These are phyloP conservation scores for Articulospora tetracladia DNA, from an alignment of 495 filamentous ascomycete genomes.

Conservation along the genomic window DNA sequence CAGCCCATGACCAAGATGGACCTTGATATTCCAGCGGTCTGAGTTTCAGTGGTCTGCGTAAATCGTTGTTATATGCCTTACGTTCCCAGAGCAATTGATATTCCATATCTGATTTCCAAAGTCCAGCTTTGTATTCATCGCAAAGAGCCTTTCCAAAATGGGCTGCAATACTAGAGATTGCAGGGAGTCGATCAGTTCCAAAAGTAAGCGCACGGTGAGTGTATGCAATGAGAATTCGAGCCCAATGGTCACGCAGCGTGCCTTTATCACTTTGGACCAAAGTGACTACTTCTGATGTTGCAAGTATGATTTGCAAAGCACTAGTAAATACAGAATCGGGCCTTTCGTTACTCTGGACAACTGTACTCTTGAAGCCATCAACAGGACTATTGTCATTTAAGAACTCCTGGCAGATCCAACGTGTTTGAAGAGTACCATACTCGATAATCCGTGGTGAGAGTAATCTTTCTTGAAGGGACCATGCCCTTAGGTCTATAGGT, in stretches of 20 bases:
- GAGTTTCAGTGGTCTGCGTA: background rate
- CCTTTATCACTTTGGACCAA: background rate
- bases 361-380: background rate
- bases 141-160: background rate
- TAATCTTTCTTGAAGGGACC: background rate
- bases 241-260: background rate
- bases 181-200: conserved; percentile 14
- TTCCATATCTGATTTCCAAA: background rate
- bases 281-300: background rate
- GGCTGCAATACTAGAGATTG: background rate
- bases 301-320: background rate
- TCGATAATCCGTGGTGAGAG: background rate
- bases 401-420: background rate
- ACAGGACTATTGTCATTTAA: background rate
- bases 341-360: background rate
- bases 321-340: background rate
- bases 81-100: background rate
- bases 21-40: background rate
- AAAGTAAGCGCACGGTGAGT: background rate
- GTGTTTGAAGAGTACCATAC: background rate
- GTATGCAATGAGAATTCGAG: background rate
- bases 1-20: background rate
- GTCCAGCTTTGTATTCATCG: background rate
- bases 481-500: background rate
- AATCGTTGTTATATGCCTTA: no score